Evolutionary conservation across 2,329 filamentous ascomycete genomes (phyloP).

Genomic region (Neophaeococcomyces mojaviensis): DNA sequence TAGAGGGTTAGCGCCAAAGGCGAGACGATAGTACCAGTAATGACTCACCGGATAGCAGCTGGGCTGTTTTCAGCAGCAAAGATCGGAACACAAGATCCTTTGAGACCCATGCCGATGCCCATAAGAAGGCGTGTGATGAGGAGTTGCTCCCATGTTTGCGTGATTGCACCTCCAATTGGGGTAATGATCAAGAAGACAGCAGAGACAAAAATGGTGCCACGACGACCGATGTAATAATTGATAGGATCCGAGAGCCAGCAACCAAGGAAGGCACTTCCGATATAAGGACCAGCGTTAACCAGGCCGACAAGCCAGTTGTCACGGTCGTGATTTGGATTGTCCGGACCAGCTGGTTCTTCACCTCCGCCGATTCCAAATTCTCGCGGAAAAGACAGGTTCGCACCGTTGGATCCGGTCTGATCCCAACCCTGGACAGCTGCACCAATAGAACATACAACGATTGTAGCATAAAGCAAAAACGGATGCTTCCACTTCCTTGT

Average conservation of each 20-base stretch:
- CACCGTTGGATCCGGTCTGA: conserved; percentile 43
- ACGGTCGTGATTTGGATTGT: conserved; percentile 28
- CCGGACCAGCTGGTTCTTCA: conserved; percentile 13
- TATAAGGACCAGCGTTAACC: conserved; percentile 53
- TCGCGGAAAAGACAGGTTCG: conserved; percentile 45
- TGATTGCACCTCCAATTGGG: conserved; percentile 57
- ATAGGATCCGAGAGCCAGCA: conserved; percentile 42
- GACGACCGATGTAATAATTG: conserved; percentile 52
- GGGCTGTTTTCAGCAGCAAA: conserved; percentile 49
- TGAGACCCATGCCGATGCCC: conserved; percentile 34
- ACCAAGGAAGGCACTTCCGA: conserved; percentile 32
- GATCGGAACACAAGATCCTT: conserved; percentile 43
- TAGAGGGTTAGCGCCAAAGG: too few species aligned
- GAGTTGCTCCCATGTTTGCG: conserved; percentile 53
- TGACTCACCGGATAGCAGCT: conserved; percentile 45
- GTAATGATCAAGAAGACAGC: conserved; percentile 59
- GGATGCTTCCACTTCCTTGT: conserved; percentile 33
- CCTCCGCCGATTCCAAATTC: conserved; percentile 39
- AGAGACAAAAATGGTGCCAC: conserved; percentile 57
- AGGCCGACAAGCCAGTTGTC: conserved; percentile 58
- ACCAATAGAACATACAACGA: conserved; percentile 42
- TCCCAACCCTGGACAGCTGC: conserved; percentile 47
- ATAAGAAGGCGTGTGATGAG: conserved; percentile 48
- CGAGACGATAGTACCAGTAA: conserved; percentile 39
- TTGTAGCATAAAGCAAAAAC: conserved; percentile 42